A percentile compares a stretch with the other conserved stretches of the same genome.
Conservation (phyloP, 495 filamentous ascomycete genomes). For the Hapsidospora chrysogenum region DNA sequence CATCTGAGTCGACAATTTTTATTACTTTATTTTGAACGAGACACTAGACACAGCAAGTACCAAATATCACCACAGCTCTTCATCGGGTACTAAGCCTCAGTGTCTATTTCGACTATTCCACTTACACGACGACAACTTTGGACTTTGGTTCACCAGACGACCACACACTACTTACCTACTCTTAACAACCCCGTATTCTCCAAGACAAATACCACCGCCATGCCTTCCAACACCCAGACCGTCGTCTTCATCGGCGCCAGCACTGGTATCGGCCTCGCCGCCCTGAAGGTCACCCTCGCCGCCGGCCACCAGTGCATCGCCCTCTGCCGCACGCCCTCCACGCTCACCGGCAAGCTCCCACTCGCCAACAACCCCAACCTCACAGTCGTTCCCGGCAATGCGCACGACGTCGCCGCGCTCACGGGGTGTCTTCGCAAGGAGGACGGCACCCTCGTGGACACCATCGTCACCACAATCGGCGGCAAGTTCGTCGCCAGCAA, state of each 20-base stretch:
- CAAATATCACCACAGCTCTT: too few species aligned
- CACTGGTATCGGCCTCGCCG: conserved; percentile 26
- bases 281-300: conserved; percentile 31
- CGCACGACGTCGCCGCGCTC: conserved; percentile 26
- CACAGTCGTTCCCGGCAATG: conserved; percentile 32
- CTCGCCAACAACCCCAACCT: conserved; percentile 18
- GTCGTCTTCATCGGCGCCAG: conserved; percentile 43
- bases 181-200: background rate
- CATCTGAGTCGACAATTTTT: too few species aligned
- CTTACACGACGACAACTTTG: too few species aligned
- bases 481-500: conserved; percentile 9
- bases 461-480: conserved; percentile 32
- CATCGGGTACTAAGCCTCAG: too few species aligned
- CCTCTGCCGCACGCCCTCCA: conserved; percentile 44
- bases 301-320: conserved; percentile 33
- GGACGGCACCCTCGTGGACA: conserved; percentile 14
- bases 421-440: conserved; percentile 13
- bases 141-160: conserved; percentile 8
- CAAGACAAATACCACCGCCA: conserved; percentile 4
- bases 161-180: background rate
- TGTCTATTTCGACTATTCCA: too few species aligned
- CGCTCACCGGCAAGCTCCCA: conserved; percentile 31
- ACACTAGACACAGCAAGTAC: too few species aligned
- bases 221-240: too few species aligned
- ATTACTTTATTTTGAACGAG: too few species aligned